Conservation (phyloP, 2,329 filamentous ascomycete species). For the Alternaria gaisen region DNA sequence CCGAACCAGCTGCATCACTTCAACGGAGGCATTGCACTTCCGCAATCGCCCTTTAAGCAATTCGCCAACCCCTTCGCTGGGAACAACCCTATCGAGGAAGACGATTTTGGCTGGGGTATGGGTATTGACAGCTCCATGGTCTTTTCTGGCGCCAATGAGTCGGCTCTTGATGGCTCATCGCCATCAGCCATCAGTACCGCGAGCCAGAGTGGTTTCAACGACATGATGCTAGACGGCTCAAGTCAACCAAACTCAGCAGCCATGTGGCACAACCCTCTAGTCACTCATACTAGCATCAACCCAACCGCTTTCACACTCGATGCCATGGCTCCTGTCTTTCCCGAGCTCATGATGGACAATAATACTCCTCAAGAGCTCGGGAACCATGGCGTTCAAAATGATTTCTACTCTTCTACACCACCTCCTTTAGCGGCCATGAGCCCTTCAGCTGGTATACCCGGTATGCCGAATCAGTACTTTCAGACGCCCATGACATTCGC, state of each 20-base stretch:
- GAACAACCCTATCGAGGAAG: constrained; percentile 70
- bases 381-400: constrained; percentile 72
- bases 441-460: constrained; percentile 71
- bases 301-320: constrained; percentile 77
- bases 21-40: constrained; percentile 74
- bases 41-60: constrained; percentile 58
- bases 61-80: constrained; percentile 63
- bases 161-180: constrained; percentile 89
- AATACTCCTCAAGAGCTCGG: constrained; percentile 79
- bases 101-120: constrained; percentile 87
- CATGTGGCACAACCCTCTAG: constrained; percentile 59
- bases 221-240: constrained; percentile 84
- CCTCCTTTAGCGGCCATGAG: constrained; percentile 79
- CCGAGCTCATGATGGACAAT: constrained; percentile 71
- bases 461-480: constrained; percentile 67
- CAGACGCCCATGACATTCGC: constrained; percentile 73
- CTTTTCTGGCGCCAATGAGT: constrained; percentile 70
- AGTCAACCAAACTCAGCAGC: constrained; percentile 49
- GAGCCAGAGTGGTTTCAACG: constrained; percentile 90
- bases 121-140: constrained; percentile 76
- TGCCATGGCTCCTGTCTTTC: constrained; percentile 75
- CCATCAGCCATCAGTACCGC: constrained; percentile 95
- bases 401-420: constrained; percentile 81
- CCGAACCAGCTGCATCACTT: constrained; percentile 84
- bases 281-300: constrained; percentile 72